Percentiles rank a stretch among this genome's conserved stretches.
These are phyloP conservation scores for Dunaliella sp. DNA, from an alignment of 139 green algal genomes.

Conservation along the genomic window DNA sequence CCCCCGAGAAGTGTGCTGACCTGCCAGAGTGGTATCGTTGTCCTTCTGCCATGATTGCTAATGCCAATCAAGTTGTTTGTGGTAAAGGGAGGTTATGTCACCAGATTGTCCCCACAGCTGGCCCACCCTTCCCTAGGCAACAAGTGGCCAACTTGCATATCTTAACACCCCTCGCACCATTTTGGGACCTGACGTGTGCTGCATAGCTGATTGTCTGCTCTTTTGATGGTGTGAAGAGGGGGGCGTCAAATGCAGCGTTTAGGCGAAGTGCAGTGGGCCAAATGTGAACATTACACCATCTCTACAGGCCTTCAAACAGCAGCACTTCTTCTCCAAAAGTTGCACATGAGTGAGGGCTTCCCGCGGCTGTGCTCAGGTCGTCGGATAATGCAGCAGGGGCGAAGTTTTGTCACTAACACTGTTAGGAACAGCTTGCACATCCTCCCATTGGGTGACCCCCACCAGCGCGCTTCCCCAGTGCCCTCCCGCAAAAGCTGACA, in stretches of 20 bases:
- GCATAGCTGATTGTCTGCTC: no score
- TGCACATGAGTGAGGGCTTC: neutral
- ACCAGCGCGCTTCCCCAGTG: neutral
- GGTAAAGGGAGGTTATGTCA: no score
- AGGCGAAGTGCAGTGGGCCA: neutral
- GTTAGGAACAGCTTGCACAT: neutral
- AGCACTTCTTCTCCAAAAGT: neutral
- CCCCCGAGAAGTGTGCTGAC: no score
- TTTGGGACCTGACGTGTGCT: no score
- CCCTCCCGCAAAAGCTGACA: neutral
- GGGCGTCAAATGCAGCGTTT: neutral
- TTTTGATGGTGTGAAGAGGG: no score
- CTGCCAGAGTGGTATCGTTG: no score
- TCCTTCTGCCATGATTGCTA: no score
- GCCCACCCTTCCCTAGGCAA: no score
- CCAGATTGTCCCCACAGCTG: no score
- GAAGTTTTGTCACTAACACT: neutral
- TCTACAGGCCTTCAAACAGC: neutral
- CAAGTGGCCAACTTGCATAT: no score
- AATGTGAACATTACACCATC: neutral
- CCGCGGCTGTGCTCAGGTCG: neutral
- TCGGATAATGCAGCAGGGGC: neutral
- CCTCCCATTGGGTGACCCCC: neutral
- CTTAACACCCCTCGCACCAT: no score
- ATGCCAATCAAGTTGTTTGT: no score